Evolutionary conservation across 345 rosid species (phyloP).

Genomic region (Hibiscus mutabilis): DNA sequence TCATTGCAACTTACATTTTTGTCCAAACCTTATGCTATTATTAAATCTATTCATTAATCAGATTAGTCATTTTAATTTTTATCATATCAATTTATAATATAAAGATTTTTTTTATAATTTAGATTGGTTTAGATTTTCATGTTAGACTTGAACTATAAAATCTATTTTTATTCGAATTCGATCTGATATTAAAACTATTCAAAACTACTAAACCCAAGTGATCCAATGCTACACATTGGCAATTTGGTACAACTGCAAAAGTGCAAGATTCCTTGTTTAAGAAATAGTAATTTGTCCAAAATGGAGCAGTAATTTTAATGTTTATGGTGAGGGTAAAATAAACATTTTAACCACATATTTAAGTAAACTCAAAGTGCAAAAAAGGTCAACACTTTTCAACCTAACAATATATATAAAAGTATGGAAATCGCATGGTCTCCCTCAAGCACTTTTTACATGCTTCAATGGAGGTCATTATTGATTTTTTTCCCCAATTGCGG

Average conservation of each 20-base stretch:
- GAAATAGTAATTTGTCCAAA: background rate
- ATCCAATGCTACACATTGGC: background rate
- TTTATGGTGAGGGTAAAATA: too few relatives aligned
- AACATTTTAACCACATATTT: too few relatives aligned
- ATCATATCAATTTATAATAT: background rate
- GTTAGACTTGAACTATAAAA: too few relatives aligned
- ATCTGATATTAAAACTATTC: background rate
- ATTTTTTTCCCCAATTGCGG: background rate
- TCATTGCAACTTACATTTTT: background rate
- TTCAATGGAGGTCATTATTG: conserved; percentile 12
- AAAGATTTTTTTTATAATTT: too few relatives aligned
- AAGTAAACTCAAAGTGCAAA: too few relatives aligned
- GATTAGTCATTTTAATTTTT: background rate
- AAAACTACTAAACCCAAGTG: background rate
- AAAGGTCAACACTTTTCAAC: too few relatives aligned
- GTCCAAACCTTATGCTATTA: background rate
- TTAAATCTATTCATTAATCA: background rate
- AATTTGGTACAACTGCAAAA: too few relatives aligned
- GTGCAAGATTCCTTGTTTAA: background rate
- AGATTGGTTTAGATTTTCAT: too few relatives aligned
- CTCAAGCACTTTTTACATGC: conserved; percentile 7
- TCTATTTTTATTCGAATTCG: background rate
- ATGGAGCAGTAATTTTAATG: too few relatives aligned
- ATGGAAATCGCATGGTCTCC: conserved; percentile 14
- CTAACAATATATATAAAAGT: background rate